phyloP scores from a whole-genome alignment of 176 grass and related monocot species.

The Carex parvula region DNA sequence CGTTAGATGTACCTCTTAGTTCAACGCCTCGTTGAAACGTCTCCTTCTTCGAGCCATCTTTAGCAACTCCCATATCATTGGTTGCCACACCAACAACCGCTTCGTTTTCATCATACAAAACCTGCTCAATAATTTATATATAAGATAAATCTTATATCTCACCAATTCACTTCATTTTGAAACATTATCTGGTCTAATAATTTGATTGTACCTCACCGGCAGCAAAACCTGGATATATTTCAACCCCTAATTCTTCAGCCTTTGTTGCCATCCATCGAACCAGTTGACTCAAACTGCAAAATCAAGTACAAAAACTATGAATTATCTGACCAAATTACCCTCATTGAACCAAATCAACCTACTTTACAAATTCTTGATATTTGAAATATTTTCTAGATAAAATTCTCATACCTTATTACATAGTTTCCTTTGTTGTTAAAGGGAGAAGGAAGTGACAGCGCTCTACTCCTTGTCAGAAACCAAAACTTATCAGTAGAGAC shows the following conservation, averaged over 20 bases:
- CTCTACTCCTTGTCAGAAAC: constrained; percentile 66
- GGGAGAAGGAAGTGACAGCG: constrained; percentile 76
- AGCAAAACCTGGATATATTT: constrained; percentile 99
- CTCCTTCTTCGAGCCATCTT: constrained; percentile 91
- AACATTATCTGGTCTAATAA: constrained; percentile 17
- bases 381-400: background rate
- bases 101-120: constrained; percentile 87
- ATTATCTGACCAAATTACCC: background rate
- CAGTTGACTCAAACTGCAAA: constrained; percentile 67
- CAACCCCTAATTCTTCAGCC: constrained; percentile 91
- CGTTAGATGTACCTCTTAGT: constrained; percentile 55
- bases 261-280: constrained; percentile 85
- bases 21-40: constrained; percentile 90
- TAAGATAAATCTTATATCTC: constrained; percentile 39
- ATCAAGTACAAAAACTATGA: constrained; percentile 1
- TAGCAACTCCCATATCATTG: constrained; percentile 93
- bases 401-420: constrained; percentile 58
- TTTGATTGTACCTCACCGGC: constrained; percentile 74
- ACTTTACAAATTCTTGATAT: background rate
- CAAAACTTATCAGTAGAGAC: constrained; percentile 85
- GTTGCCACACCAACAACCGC: constrained; percentile 78
- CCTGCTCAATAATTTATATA: constrained; percentile 53
- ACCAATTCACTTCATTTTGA: constrained; percentile 14
- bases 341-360: background rate
- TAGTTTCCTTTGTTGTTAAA: constrained; percentile 91